Evolutionary conservation across 768 basidiomycete species (phyloP), one percentile per base, ranked within the genome.

Genomic region (Lactifluus hygrophoroides): DNA sequence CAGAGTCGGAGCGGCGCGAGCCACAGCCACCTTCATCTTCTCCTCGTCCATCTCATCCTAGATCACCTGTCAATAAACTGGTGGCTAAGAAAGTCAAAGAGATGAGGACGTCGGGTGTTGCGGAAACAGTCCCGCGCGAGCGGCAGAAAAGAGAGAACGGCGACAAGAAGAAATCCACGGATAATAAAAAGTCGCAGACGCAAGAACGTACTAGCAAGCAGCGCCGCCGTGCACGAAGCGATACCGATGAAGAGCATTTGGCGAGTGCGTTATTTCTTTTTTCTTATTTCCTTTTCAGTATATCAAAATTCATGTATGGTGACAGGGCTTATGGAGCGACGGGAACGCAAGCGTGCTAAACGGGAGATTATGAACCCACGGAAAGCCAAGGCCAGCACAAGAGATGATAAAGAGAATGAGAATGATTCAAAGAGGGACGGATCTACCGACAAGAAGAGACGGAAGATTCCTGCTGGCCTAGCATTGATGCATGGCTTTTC

Each of bases 401-500:
- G 43, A n/a, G 45, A 27, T 21, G 55, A 25, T 49, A 43, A 56
- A 58, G 62, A 66, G 53, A 63, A 67, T 50, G 47, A 61, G 48
- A 60, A 69, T 10, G 48, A 60, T 27, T 10, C 52, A 32, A 68
- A 68, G 45, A 58, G 40, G n/a, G 5, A 32, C 46, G 32, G 28
- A 4, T 16, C 66, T 60, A 40, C 66, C 44, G 47, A 67, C 67
- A 53, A 68, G 63, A 32, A 70, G 69, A 55, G 65, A 63, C 40
- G 42, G n/a, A 77, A 71, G 45, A 56, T 74, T 10, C 73, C 78
- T 9, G 70, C 77, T 1, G 81, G 77, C 4, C 73, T 86, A 34
- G 83, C 84, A 0, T 72, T 88, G 27, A 82, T 88, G 81, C 82
- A 86, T 60, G 83, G 83, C 0, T 85, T 86, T 66, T 70, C 76